Evolutionary conservation across 1,284 basidiomycete species (phyloP), one percentile per base, ranked within the genome.

Genomic region (Vanrija sp.): DNA sequence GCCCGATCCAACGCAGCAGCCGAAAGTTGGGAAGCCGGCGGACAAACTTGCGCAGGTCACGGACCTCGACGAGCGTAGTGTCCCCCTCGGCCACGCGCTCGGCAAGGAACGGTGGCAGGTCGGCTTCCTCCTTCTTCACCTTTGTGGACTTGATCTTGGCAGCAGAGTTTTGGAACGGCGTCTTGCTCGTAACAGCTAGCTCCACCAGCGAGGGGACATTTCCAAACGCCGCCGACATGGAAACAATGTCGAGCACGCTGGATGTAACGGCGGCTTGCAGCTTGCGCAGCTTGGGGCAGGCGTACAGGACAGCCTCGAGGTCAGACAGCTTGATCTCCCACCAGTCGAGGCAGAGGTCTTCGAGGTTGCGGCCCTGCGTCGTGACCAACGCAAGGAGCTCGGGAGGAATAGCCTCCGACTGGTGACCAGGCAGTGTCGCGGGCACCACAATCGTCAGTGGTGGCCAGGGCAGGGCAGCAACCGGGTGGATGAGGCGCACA

Each of bases 41-140:
- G 7, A 57, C 63, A 39, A 71, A 57, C 52, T 65, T 66, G 42
- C 65, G 64, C 21, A 71, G 38, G 15, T 71, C 68, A 18, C 59
- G 59, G 8, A 58, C 26, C 25, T 68, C 66, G n/a, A 65, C 62
- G 0, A 66, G 43, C 6, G 57, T 51, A 0, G 51, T 49, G 43
- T 71, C 67, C 0, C 46, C 49, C 34, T 64, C 58, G 1, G 29
- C 46, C 12, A 68, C 38, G 34, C 46, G 43, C 6, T 55, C 50
- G 3, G 51, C 48, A 3, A 68, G 49, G 43, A 44, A 43, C 1
- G 56, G 46, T 0, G 57, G 63, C 5, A 64, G 42, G 6, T 38
- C 23, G 9, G 16, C 39, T 10, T 49, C 43, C 2, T 34, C n/a
- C n/a, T 46, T 25, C 45, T 53, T 53, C 38, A 25, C 43, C 26